Evolutionary conservation across 257 asterid genomes (phyloP).

Genomic region (Solanum gracilifrons): DNA sequence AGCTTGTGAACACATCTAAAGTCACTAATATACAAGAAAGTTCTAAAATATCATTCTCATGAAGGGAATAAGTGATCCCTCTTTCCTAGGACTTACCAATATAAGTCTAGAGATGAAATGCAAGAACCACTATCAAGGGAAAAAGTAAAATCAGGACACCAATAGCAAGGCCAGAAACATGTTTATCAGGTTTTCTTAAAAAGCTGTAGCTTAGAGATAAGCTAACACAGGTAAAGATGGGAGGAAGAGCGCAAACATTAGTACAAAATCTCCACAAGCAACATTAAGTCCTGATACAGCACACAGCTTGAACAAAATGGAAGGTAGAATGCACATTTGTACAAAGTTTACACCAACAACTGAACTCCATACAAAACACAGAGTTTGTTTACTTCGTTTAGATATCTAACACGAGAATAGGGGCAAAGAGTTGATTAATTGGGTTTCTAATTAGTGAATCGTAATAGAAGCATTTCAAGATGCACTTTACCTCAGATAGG

Average conservation of each 20-base stretch:
- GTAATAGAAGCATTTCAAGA: background rate
- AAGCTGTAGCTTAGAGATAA: background rate
- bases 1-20: background rate
- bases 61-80: background rate
- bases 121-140: background rate
- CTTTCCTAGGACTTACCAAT: background rate
- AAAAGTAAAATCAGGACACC: background rate
- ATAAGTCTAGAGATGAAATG: background rate
- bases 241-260: background rate
- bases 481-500: background rate
- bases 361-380: background rate
- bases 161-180: background rate
- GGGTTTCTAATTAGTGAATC: background rate
- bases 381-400: background rate
- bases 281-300: background rate
- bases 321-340: background rate
- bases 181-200: background rate
- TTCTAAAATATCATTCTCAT: background rate
- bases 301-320: background rate
- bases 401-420: background rate
- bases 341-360: background rate
- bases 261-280: background rate
- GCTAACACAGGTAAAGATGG: background rate
- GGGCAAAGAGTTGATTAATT: background rate
- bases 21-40: background rate